Percentiles rank a stretch among this genome's conserved stretches.
Evolutionary conservation across 2,329 filamentous ascomycete genomes (phyloP).

Genomic region (Pseudogymnoascus sp.): DNA sequence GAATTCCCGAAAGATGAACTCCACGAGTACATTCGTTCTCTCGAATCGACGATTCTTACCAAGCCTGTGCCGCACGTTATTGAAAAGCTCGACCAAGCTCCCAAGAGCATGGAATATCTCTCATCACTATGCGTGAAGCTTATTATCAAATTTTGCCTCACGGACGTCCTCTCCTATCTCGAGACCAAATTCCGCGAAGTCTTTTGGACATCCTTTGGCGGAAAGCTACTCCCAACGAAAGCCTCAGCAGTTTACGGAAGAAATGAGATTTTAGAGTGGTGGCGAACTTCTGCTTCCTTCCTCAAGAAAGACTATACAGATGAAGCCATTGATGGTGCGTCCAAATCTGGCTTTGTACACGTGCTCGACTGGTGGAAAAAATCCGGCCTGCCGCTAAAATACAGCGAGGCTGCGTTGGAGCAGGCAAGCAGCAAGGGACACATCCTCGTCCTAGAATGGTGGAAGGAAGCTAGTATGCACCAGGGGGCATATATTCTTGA

Average conservation of each 20-base stretch:
- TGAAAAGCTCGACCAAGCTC: slow-evolving; percentile 61
- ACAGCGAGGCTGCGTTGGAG: slow-evolving; percentile 80
- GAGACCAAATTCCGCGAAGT: slow-evolving; percentile 61
- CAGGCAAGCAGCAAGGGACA: slow-evolving; percentile 79
- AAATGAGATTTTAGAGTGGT: slow-evolving; percentile 80
- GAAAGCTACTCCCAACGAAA: slow-evolving; percentile 75
- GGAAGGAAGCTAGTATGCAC: slow-evolving; percentile 61
- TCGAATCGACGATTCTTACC: slow-evolving; percentile 79
- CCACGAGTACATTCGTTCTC: slow-evolving; percentile 63
- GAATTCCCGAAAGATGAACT: slow-evolving; percentile 49
- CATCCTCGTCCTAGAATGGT: slow-evolving; percentile 85
- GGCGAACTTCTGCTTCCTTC: slow-evolving; percentile 75
- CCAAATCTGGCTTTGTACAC: slow-evolving; percentile 72
- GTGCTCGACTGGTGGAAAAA: slow-evolving; percentile 89
- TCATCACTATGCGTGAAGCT: slow-evolving; percentile 77
- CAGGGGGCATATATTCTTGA: slow-evolving; percentile 45
- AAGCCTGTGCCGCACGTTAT: slow-evolving; percentile 63
- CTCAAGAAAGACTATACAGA: slow-evolving; percentile 70
- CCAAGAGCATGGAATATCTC: slow-evolving; percentile 59
- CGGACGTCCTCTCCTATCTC: slow-evolving; percentile 65
- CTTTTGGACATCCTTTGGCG: slow-evolving; percentile 77
- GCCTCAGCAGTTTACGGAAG: slow-evolving; percentile 81
- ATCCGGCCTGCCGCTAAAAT: slow-evolving; percentile 69
- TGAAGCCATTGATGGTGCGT: slow-evolving; percentile 81
- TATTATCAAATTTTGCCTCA: slow-evolving; percentile 84